Percentiles rank a stretch among this genome's conserved stretches.
phyloP scores from a whole-genome alignment of 2,329 filamentous ascomycete genomes.

The Aspergillus alliaceus region DNA sequence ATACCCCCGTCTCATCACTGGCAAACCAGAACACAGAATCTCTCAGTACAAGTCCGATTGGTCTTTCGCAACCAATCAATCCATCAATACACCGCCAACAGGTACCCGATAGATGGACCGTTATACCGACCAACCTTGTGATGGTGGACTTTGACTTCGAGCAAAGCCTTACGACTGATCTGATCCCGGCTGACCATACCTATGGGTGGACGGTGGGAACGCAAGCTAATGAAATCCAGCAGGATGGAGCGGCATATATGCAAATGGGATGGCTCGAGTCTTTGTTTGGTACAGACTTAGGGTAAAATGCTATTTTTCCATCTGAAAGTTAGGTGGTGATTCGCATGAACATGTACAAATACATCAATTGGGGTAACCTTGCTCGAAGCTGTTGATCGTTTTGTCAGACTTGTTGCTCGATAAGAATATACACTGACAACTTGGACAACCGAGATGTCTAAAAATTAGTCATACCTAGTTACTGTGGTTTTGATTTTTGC shows the following conservation, averaged over 20 bases:
- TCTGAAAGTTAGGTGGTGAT: neutral
- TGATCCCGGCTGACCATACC: neutral
- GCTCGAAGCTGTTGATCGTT: too few relatives aligned
- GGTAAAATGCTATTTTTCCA: neutral
- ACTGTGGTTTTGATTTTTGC: too few relatives aligned
- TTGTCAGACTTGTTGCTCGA: too few relatives aligned
- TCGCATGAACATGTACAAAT: too few relatives aligned
- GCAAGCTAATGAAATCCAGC: too few relatives aligned
- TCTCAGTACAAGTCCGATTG: neutral
- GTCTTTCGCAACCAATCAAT: neutral
- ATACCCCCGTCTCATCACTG: neutral
- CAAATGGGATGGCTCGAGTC: conserved; percentile 6
- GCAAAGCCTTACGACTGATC: neutral
- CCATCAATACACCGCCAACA: neutral
- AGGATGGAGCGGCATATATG: neutral
- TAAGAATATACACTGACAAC: neutral
- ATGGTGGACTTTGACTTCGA: conserved; percentile 5
- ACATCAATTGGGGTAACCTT: too few relatives aligned
- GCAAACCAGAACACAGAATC: neutral
- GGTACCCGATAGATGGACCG: neutral
- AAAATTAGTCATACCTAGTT: too few relatives aligned
- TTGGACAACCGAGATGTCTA: neutral
- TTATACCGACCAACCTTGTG: neutral
- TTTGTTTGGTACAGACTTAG: neutral
- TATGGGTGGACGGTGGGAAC: neutral